These are phyloP conservation scores for Tylopilus rubrobrunneus DNA, from an alignment of 768 basidiomycete species.

Conservation along the genomic window DNA sequence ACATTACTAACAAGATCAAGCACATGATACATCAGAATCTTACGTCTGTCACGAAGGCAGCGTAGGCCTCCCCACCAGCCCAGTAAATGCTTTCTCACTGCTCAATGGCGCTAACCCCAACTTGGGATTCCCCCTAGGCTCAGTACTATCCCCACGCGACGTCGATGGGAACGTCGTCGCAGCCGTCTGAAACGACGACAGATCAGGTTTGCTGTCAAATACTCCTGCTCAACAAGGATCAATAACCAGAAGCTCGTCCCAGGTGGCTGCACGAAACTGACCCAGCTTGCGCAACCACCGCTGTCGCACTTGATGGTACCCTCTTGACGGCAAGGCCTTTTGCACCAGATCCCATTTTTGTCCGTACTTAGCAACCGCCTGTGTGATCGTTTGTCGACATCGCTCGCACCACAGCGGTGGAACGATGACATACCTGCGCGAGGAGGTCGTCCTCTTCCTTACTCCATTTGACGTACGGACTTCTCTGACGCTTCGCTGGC, in stretches of 20 bases:
- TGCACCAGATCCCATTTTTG: conserved; percentile 40
- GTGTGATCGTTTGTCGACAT: not conserved
- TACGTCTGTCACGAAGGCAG: conserved; percentile 14
- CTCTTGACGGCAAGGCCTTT: conserved; percentile 37
- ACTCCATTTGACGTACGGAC: conserved; percentile 41
- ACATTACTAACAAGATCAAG: conserved; percentile 9
- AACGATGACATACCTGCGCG: conserved; percentile 28
- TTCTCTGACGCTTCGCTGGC: conserved; percentile 33
- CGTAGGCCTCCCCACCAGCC: conserved; percentile 19
- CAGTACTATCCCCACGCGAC: conserved; percentile 9
- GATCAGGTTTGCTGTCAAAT: conserved; percentile 35
- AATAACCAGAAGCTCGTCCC: not conserved
- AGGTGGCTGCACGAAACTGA: conserved; percentile 5
- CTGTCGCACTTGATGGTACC: conserved; percentile 42
- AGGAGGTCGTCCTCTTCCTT: conserved; percentile 41
- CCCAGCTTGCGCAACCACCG: conserved; percentile 41
- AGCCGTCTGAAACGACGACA: conserved; percentile 32
- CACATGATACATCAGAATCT: not conserved
- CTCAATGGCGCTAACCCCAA: conserved; percentile 37
- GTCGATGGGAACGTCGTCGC: conserved; percentile 12
- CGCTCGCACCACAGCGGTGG: not conserved
- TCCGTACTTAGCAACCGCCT: conserved; percentile 39
- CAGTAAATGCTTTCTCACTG: conserved; percentile 31
- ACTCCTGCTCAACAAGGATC: conserved; percentile 19
- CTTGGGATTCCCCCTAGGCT: conserved; percentile 35